A percentile compares a stretch with the other conserved stretches of the same genome.
These are phyloP conservation scores for Jaltomata sinuosa DNA, from an alignment of 257 asterid species.

Conservation along the genomic window DNA sequence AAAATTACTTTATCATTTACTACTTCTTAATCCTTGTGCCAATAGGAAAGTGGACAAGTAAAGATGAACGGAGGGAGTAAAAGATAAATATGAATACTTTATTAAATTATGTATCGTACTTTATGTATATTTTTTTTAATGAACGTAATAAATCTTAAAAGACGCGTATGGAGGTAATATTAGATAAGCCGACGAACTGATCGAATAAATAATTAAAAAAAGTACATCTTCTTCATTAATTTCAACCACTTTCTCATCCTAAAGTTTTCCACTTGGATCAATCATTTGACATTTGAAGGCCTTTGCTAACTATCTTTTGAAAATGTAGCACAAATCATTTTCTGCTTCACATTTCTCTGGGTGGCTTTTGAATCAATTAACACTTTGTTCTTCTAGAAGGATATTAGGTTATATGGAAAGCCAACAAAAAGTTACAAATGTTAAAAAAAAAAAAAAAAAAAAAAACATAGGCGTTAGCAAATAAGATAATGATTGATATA, in stretches of 20 bases:
- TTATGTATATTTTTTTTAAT: too few relatives aligned
- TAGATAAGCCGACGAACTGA: not conserved
- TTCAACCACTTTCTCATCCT: not conserved
- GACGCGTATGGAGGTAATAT: not conserved
- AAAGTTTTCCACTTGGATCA: not conserved
- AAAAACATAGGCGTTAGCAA: not conserved
- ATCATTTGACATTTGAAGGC: not conserved
- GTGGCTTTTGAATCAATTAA: not conserved
- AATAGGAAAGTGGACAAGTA: too few relatives aligned
- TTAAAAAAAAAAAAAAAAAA: not conserved
- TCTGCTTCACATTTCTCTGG: not conserved
- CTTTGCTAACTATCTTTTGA: not conserved
- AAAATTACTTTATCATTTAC: too few relatives aligned
- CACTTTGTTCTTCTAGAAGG: not conserved
- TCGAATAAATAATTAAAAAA: not conserved
- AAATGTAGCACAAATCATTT: not conserved
- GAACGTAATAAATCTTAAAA: not conserved
- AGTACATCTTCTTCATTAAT: not conserved
- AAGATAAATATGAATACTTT: not conserved
- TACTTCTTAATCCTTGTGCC: too few relatives aligned
- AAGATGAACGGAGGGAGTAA: too few relatives aligned
- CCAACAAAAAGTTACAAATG: not conserved
- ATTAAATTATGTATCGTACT: not conserved
- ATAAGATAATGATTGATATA: not conserved
- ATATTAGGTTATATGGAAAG: not conserved